Evolutionary conservation across 2,329 filamentous ascomycete genomes (phyloP), one percentile per base, ranked within the genome.

Genomic region (Arthroderma sp.): DNA sequence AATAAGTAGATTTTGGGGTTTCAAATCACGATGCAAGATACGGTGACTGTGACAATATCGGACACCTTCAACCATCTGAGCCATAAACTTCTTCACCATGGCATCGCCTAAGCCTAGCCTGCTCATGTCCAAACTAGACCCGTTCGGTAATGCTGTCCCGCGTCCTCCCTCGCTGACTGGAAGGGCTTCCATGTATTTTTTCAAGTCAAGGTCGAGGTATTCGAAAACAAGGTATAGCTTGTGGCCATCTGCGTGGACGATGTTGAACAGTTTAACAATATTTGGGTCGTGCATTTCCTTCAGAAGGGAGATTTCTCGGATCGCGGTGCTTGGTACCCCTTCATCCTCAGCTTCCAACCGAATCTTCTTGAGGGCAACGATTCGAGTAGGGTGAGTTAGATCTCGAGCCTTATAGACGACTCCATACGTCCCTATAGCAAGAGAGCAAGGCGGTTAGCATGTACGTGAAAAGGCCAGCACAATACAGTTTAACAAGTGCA

Each of bases 1-100:
- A 6, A 98, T 91, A 31, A 98, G 77, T 47, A 98, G 96, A 65
- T 98, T 98, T 65, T 98, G 91, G 33, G 91, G 91, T 65, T 98
- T 98, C 68, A 98, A 95, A 60, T 98, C 91, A 58, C 91, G 86
- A 65, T 98, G 87, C 44, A 94, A 73, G 47, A 94, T 78, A 46
- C 87, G 80, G 64, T 89, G 86, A 52, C 83, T 81, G 66, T 94
- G 87, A 66, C 87, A 94, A 71, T 91, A 94, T 54, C 80, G 76
- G 52, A 93, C 77, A 43, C 87, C 87, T 54, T 85, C 77, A 58
- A 87, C 83, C 47, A 94, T 71, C 66, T 94, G 86, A 57, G 77
- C 78, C 82, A 93, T 93, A 68, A 94, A 94, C 66, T 86, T 89
- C 70, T 89, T 89, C 54, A 94, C 78, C 74, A 94, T 88, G 44